Conservation (phyloP, 352 stramenopile genomes). For the Aphanomyces invadans region DNA sequence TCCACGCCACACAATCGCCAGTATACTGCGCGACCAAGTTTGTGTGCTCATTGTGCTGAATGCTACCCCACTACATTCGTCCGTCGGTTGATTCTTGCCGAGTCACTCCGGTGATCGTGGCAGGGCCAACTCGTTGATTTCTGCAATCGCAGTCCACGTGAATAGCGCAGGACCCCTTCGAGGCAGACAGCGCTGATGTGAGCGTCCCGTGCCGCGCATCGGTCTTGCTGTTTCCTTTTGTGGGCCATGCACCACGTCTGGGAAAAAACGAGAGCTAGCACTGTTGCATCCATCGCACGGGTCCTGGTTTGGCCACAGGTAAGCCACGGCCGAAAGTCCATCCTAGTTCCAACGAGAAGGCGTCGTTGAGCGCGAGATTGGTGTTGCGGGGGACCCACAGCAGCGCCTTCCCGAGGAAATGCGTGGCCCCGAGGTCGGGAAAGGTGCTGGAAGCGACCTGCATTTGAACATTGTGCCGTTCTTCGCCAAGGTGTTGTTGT, state of each 20-base stretch:
- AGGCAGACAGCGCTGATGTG: not conserved
- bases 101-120: not conserved
- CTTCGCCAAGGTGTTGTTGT: not conserved
- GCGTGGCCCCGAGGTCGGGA: not conserved
- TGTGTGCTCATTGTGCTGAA: too few species aligned
- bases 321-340: not conserved
- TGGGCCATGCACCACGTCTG: not conserved
- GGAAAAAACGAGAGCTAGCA: not conserved
- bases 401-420: not conserved
- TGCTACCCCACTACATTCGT: not conserved
- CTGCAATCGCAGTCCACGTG: too few species aligned
- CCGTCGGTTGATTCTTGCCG: not conserved
- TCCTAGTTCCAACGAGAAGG: not conserved
- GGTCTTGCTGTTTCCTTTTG: not conserved
- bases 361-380: not conserved
- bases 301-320: not conserved
- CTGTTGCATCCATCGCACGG: not conserved
- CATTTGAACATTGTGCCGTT: not conserved
- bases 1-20: too few species aligned
- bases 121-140: not conserved
- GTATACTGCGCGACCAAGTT: too few species aligned
- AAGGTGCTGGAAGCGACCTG: not conserved
- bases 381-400: not conserved
- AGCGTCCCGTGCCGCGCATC: not conserved
- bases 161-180: not conserved